Base-by-base conservation (phyloP, 805 yeast genomes). In the Saccharomyces mikatae region DNA sequence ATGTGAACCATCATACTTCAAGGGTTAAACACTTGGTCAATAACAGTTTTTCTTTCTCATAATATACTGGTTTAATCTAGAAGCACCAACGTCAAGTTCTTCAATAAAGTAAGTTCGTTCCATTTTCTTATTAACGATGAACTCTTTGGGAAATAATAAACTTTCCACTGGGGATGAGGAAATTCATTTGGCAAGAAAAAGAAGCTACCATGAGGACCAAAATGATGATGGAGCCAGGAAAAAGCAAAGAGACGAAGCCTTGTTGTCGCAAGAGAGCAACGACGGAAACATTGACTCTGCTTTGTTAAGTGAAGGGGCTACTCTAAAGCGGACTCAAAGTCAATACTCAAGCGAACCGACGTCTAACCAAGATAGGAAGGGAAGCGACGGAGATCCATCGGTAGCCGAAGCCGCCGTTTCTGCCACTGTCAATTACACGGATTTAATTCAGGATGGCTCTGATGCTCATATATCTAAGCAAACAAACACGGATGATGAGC, bases 281-380 rank as follows among this genome's bases (percentile, higher is more conserved):
- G 65, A 62, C 30, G 54, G 60, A 31, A 67, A 67, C 58, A 67
- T 67, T 31, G 71, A 67, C 51, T 67, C 67, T 28, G 70, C 65
- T n/a, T 56, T 67, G 46, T 51, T 67, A 50, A 59, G 59, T 24
- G 57, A 49, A 30, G 52, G 48, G n/a, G 28, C 41, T 21, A 47
- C 47, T 41, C 50, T 47, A 50, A 52, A 17, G 17, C 24, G 24
- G 22, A 30, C 29, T 17, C 47, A 47, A 24, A 48, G 29, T 10
- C 46, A 46, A n/a, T 44, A 48, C 21, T 28, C 48, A 48, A 46
- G 57, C 50, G 28, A 52, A 47, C 29, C 31, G 46, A 14, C 51
- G 41, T 13, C 56, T 52, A 28, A 52, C 52, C 51, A 58, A 54
- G 32, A 55, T 58, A 10, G 27, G 22, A 31, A 52, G 26, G 52